These are phyloP conservation scores for Ogataea ramenticola DNA, from an alignment of 805 yeast genomes.

Conservation along the genomic window DNA sequence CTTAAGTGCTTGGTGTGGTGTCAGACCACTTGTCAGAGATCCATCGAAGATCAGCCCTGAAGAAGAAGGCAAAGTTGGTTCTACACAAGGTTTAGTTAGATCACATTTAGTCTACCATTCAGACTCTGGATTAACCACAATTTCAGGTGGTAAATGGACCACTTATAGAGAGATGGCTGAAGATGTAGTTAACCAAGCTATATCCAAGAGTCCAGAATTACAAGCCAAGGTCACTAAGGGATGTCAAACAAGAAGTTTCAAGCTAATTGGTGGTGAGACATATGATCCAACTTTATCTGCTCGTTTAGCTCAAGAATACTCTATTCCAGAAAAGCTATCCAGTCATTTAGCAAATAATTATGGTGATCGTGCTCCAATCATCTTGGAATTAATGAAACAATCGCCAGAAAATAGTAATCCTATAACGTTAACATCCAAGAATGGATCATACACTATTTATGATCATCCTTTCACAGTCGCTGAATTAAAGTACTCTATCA, in stretches of 20 bases:
- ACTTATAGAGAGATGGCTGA: constrained; percentile 97
- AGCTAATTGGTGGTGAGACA: constrained; percentile 75
- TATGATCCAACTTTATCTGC: constrained; percentile 70
- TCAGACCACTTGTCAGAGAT: constrained; percentile 88
- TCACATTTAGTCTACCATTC: constrained; percentile 75
- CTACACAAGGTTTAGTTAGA: constrained; percentile 87
- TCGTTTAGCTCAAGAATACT: constrained; percentile 72
- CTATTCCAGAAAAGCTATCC: constrained; percentile 67
- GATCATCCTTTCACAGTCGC: constrained; percentile 87
- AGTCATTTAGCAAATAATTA: constrained; percentile 78
- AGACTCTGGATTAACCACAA: constrained; percentile 68
- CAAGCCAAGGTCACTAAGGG: constrained; percentile 20
- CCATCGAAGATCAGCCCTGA: constrained; percentile 39
- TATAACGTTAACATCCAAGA: constrained; percentile 19
- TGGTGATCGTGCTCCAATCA: constrained; percentile 82
- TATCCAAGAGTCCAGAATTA: constrained; percentile 37
- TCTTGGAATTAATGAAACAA: constrained; percentile 49
- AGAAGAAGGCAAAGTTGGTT: constrained; percentile 16
- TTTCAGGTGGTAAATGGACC: constrained; percentile 98
- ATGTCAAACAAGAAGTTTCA: constrained; percentile 46
- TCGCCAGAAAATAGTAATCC: constrained; percentile 51
- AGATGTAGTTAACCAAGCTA: constrained; percentile 76
- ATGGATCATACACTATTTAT: constrained; percentile 39
- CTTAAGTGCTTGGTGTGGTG: constrained; percentile 94
- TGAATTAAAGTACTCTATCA: constrained; percentile 75